Evolutionary conservation across 176 grass and related monocot species (phyloP).

Genomic region (Panicum miliaceum): DNA sequence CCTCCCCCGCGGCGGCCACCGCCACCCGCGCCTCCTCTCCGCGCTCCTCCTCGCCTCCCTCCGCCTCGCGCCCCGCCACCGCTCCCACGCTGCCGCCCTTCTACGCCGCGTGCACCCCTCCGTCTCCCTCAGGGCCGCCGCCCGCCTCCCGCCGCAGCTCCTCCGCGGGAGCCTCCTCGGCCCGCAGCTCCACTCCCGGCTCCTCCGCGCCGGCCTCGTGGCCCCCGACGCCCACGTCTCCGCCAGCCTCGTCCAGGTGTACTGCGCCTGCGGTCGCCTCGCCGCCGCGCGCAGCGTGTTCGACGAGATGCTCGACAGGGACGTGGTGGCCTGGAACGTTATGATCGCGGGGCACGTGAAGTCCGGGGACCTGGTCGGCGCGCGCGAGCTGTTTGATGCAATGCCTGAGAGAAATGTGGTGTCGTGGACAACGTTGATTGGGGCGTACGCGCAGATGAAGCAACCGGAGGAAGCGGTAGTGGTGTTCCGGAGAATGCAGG

Average conservation of each 20-base stretch:
- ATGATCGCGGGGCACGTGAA: constrained; percentile 61
- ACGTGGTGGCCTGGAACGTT: constrained; percentile 70
- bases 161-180: constrained; percentile 40
- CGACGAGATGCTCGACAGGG: constrained; percentile 54
- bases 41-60: constrained; percentile 53
- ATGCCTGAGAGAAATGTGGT: constrained; percentile 74
- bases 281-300: constrained; percentile 56
- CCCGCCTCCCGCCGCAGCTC: background rate
- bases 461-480: constrained; percentile 56
- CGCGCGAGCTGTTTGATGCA: constrained; percentile 57
- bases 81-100: constrained; percentile 28
- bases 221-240: constrained; percentile 47
- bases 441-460: constrained; percentile 56
- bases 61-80: constrained; percentile 36
- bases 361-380: constrained; percentile 46
- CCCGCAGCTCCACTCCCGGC: constrained; percentile 51
- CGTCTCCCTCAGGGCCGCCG: constrained; percentile 31
- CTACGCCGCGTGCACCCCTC: constrained; percentile 35
- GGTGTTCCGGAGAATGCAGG: constrained; percentile 79
- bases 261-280: constrained; percentile 49
- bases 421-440: constrained; percentile 72
- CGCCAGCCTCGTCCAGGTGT: constrained; percentile 53
- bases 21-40: constrained; percentile 44
- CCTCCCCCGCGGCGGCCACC: constrained; percentile 44
- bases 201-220: constrained; percentile 46